Percentiles rank a stretch among this genome's conserved stretches.
Conservation (phyloP, 108 stramenopile species). For the Pseudonitzschia pungens region DNA sequence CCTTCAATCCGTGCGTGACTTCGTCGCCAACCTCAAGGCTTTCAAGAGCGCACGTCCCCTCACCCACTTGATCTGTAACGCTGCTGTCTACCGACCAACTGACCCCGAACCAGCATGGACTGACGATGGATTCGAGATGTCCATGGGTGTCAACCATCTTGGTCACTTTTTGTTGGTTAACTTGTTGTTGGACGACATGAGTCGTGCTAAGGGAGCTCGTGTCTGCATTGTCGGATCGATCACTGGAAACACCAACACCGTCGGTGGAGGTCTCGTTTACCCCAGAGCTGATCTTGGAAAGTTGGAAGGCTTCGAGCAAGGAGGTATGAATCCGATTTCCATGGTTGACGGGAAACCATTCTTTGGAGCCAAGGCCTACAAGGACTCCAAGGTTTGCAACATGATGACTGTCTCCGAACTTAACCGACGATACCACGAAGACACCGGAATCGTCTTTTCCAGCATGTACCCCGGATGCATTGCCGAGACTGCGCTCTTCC, state of each 20-base stretch:
- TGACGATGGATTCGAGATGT: constrained; percentile 97
- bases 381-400: constrained; percentile 92
- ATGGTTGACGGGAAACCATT: constrained; percentile 95
- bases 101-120: constrained; percentile 89
- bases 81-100: constrained; percentile 93
- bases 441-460: constrained; percentile 89
- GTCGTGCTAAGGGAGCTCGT: constrained; percentile 87
- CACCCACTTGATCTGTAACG: constrained; percentile 93
- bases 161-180: constrained; percentile 93
- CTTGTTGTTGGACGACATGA: constrained; percentile 90
- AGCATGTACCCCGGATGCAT: constrained; percentile 98
- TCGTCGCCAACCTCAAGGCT: constrained; percentile 93
- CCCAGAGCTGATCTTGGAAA: constrained; percentile 92
- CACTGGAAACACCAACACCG: constrained; percentile 93
- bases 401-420: constrained; percentile 92
- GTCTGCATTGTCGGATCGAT: constrained; percentile 92
- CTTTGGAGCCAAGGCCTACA: constrained; percentile 97
- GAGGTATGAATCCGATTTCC: constrained; percentile 70
- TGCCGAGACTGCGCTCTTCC: constrained; percentile 93
- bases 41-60: constrained; percentile 87
- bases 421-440: constrained; percentile 85
- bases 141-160: constrained; percentile 95
- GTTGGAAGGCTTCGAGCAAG: constrained; percentile 78
- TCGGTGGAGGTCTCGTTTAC: constrained; percentile 91
- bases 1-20: constrained; percentile 87